Conservation (phyloP, 2,329 filamentous ascomycete genomes). For the Colletotrichum gloeosporioides region DNA sequence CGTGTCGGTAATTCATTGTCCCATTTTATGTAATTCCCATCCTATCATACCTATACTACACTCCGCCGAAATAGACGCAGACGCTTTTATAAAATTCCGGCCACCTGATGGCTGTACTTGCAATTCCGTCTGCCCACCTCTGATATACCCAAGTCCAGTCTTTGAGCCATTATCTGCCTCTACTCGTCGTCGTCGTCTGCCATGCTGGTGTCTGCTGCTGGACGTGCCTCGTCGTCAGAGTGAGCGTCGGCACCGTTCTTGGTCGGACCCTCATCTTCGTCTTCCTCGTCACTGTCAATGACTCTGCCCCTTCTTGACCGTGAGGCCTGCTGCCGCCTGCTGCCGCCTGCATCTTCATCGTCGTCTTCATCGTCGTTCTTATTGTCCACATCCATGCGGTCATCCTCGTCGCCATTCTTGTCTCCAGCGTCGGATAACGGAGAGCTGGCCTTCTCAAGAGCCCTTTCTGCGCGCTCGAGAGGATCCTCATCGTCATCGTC, state of each 20-base stretch:
- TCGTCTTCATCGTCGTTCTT: slow-evolving; percentile 44
- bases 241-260: slow-evolving; percentile 20
- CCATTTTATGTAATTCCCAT: slow-evolving; percentile 12
- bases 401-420: slow-evolving; percentile 33
- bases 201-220: slow-evolving; percentile 44
- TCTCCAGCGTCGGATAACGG: slow-evolving; percentile 37
- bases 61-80: neutral
- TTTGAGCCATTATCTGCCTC: neutral
- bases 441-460: slow-evolving; percentile 41
- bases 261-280: slow-evolving; percentile 38
- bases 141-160: neutral
- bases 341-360: slow-evolving; percentile 59
- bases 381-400: slow-evolving; percentile 60
- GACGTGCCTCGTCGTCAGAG: slow-evolving; percentile 27
- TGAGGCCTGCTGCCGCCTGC: slow-evolving; percentile 48
- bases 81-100: slow-evolving; percentile 5
- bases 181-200: slow-evolving; percentile 40
- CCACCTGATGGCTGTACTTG: neutral
- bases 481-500: slow-evolving; percentile 52
- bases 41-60: slow-evolving; percentile 18
- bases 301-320: slow-evolving; percentile 56
- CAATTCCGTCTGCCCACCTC: neutral
- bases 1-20: neutral
- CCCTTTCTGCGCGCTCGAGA: slow-evolving; percentile 51
- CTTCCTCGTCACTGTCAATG: slow-evolving; percentile 61